A percentile compares a stretch with the other conserved stretches of the same genome.
Conservation (phyloP, 805 yeast genomes). For the Wickerhamomyces queroliae region DNA sequence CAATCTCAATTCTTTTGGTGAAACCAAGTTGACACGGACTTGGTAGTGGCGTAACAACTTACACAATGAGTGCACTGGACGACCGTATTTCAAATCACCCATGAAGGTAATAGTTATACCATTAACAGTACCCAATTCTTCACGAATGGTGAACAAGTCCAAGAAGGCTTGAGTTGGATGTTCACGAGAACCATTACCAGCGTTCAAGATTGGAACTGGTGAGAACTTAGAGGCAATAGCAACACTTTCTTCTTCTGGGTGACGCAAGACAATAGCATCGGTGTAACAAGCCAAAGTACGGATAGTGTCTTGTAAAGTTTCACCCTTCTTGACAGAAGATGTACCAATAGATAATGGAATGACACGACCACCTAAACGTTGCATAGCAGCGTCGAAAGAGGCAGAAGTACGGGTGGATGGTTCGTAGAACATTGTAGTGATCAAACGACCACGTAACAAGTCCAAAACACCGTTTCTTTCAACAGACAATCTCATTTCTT, state of each 20-base stretch:
- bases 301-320: slow-evolving; percentile 93
- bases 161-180: slow-evolving; percentile 99
- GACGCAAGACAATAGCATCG: slow-evolving; percentile 96
- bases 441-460: slow-evolving; percentile 80
- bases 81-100: slow-evolving; percentile 98
- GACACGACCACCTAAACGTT: slow-evolving; percentile 97
- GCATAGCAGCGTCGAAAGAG: slow-evolving; percentile 99
- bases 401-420: slow-evolving; percentile 97
- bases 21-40: slow-evolving; percentile 85
- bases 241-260: slow-evolving; percentile 89
- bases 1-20: slow-evolving; percentile 82
- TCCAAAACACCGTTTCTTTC: slow-evolving; percentile 95
- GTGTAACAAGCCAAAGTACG: slow-evolving; percentile 93
- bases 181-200: slow-evolving; percentile 97
- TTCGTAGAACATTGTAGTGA: slow-evolving; percentile 95
- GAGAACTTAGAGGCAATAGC: slow-evolving; percentile 94
- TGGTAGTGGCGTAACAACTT: slow-evolving; percentile 87
- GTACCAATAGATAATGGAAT: slow-evolving; percentile 78
- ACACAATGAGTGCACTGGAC: slow-evolving; percentile 96
- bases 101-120: slow-evolving; percentile 97
- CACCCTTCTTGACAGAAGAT: slow-evolving; percentile 98
- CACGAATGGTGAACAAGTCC: slow-evolving; percentile 96
- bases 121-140: slow-evolving; percentile 96
- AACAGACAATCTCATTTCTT: slow-evolving; percentile 94
- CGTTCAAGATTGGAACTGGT: slow-evolving; percentile 94